Base-by-base conservation (phyloP, 805 yeast species). In the Myxozyma neotropica region DNA sequence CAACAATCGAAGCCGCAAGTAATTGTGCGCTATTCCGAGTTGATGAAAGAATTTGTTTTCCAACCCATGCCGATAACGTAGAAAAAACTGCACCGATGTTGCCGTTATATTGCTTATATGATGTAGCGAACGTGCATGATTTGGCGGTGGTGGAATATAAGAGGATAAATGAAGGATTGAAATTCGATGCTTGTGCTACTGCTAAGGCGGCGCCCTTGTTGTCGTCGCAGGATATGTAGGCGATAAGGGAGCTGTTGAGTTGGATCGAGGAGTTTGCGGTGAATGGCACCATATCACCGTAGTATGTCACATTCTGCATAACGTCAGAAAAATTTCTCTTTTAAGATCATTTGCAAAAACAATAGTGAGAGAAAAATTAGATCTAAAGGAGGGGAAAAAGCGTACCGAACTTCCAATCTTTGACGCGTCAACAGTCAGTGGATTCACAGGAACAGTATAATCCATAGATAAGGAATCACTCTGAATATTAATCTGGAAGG, bases 221-320 rank as follows among this genome's bases (percentile, higher is more conserved):
- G 33, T 60, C 58, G 49, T 60, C 66, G 49, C 66, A 62, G 1
- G 66, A 59, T 24, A 62, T 62, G 45, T 51, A 62, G 19, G 66
- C 61, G 35, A 62, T 60, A 15, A 57, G 45, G n/a, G 31, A 21
- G 42, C 13, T 13, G 40, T 58, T 46, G 21, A 62, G 42, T 29
- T 45, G 26, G 10, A 38, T 36, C 4, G 61, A 42, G 2, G 61
- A 53, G 51, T 60, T 60, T 13, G 61, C 61, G n/a, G 33, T 3
- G 40, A 33, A 62, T 8, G 43, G 36, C n/a, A 60, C 54, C 23
- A 62, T 19, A 10, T 24, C n/a, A 15, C 65, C 65, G 4, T 19
- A 39, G 36, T 59, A 59, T 4, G 56, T 55, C n/a, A 61, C 40
- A 24, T 60, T 58, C 64, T 56, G 46, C 19, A 12, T 6, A 19